Conservation (phyloP, 257 asterid genomes). For the Craterostigma plantagineum region DNA sequence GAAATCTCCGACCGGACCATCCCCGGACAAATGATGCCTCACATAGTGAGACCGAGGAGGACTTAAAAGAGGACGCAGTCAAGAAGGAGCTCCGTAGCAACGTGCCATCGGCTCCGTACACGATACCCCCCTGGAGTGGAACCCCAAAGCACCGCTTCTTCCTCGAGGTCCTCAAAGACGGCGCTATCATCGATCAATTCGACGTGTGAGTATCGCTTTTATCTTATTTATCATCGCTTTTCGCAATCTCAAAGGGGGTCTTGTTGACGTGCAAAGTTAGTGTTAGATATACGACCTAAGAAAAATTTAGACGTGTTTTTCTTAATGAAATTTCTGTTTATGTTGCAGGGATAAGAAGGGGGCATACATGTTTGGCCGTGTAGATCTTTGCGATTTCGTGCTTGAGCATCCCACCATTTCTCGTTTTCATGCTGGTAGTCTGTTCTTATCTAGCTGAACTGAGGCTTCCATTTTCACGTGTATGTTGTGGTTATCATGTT, state of each 20-base stretch:
- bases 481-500: too few relatives aligned
- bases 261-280: background rate
- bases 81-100: constrained; percentile 17
- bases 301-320: background rate
- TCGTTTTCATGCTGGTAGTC: constrained; percentile 80
- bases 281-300: too few relatives aligned
- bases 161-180: constrained; percentile 77
- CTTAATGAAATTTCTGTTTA: constrained; percentile 8
- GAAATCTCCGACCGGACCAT: constrained; percentile 10
- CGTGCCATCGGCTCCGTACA: constrained; percentile 41
- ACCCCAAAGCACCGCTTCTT: constrained; percentile 48
- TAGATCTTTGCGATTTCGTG: constrained; percentile 81
- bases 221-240: background rate
- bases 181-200: constrained; percentile 47
- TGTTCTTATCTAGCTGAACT: too few relatives aligned
- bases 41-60: background rate
- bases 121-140: constrained; percentile 68
- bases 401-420: constrained; percentile 95
- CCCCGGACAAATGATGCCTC: constrained; percentile 7
- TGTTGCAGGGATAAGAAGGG: constrained; percentile 66
- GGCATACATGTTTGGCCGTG: constrained; percentile 97
- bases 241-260: background rate
- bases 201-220: constrained; percentile 42
- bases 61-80: constrained; percentile 7
- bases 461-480: too few relatives aligned